A percentile compares a stretch with the other conserved stretches of the same genome.
Conservation (phyloP, 345 rosid species). For the Raphanus sativus region DNA sequence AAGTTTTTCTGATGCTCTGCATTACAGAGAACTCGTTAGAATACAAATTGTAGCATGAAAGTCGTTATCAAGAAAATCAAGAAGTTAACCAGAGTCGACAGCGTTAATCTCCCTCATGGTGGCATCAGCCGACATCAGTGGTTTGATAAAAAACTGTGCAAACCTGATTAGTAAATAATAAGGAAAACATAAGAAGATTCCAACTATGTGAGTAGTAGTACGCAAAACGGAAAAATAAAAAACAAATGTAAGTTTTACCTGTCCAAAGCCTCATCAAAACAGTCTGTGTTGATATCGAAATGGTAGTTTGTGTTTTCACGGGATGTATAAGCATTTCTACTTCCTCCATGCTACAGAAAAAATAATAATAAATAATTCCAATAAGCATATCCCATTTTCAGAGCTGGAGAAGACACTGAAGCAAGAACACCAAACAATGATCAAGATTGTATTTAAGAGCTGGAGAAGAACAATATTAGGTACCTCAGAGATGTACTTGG, state of each 20-base stretch:
- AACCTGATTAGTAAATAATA: slow-evolving; percentile 50
- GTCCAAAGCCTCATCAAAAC: slow-evolving; percentile 86
- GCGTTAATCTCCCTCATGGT: slow-evolving; percentile 88
- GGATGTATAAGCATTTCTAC: slow-evolving; percentile 73
- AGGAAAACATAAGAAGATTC: not conserved
- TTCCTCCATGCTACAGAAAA: slow-evolving; percentile 74
- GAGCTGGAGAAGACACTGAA: not conserved
- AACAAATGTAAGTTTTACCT: slow-evolving; percentile 38
- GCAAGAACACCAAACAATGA: not conserved
- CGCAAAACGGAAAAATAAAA: not conserved
- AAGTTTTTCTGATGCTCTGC: slow-evolving; percentile 85
- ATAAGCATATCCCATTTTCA: not conserved
- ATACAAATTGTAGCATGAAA: not conserved
- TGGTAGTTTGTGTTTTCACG: slow-evolving; percentile 65
- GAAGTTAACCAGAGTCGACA: slow-evolving; percentile 78
- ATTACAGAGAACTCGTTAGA: slow-evolving; percentile 24
- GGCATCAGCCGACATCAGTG: slow-evolving; percentile 90
- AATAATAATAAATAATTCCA: not conserved
- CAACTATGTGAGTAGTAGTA: not conserved
- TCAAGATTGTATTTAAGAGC: not conserved
- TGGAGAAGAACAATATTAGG: not conserved
- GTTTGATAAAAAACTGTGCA: slow-evolving; percentile 83
- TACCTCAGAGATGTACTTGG: slow-evolving; percentile 75
- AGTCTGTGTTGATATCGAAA: slow-evolving; percentile 68
- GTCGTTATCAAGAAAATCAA: not conserved